phyloP scores from a whole-genome alignment of 2,329 filamentous ascomycete species.

The Diaporthe sp. region DNA sequence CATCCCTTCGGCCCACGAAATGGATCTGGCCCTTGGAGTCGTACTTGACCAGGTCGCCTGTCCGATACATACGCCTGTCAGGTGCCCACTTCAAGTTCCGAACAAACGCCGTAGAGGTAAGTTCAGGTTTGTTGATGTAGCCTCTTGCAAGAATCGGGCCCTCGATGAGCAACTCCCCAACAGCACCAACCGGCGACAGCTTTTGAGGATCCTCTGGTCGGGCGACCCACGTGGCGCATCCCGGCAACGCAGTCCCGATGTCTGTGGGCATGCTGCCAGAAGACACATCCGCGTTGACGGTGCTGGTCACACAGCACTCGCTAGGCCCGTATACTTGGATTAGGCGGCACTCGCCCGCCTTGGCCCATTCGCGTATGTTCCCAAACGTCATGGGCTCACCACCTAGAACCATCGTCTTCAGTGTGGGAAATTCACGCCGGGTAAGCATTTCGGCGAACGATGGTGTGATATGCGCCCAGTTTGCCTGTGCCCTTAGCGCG shows the following conservation, averaged over 20 bases:
- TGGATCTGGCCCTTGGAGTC: constrained; percentile 49
- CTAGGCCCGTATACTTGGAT: no score
- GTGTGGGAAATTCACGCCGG: no score
- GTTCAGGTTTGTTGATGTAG: not conserved
- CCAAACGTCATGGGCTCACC: no score
- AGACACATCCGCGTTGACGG: not conserved
- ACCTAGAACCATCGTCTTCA: no score
- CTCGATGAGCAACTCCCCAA: constrained; percentile 6
- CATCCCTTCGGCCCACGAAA: constrained; percentile 55
- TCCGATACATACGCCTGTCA: constrained; percentile 49
- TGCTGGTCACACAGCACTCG: no score
- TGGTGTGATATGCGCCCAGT: no score
- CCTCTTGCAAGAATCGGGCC: not conserved
- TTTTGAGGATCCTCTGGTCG: not conserved
- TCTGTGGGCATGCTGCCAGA: not conserved
- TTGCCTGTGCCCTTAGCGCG: no score
- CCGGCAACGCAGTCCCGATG: not conserved
- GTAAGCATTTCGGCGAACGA: no score
- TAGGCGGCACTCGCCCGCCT: no score
- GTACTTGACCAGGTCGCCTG: constrained; percentile 56
- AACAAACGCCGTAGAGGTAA: not conserved
- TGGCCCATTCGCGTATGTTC: no score
- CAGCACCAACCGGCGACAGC: not conserved
- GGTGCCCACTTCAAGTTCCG: not conserved
- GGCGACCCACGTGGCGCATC: constrained; percentile 4